Conservation (phyloP, 345 rosid species). For the Bruguiera gymnorhiza region DNA sequence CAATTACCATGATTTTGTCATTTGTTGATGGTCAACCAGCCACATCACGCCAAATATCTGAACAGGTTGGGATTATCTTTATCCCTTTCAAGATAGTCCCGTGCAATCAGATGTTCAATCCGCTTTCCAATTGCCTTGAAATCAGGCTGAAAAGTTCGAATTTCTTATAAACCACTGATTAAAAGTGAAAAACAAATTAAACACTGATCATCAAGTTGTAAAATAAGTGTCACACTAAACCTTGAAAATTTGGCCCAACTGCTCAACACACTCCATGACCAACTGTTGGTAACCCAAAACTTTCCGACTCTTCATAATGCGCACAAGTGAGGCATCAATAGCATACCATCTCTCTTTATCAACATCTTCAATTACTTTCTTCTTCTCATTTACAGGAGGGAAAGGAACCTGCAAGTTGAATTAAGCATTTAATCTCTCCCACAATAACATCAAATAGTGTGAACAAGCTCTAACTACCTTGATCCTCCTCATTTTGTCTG, state of each 20-base stretch:
- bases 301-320: slow-evolving; percentile 51
- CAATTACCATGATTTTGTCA: slow-evolving; percentile 13
- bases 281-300: slow-evolving; percentile 41
- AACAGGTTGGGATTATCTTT: slow-evolving; percentile 28
- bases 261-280: slow-evolving; percentile 37
- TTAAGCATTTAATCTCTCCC: neutral
- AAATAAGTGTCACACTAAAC: slow-evolving; percentile 9
- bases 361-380: slow-evolving; percentile 38
- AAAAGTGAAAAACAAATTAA: slow-evolving; percentile 1
- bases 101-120: slow-evolving; percentile 38
- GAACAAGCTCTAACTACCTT: slow-evolving; percentile 27
- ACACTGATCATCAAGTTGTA: neutral
- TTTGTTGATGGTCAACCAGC: slow-evolving; percentile 10
- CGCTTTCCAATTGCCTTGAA: slow-evolving; percentile 38
- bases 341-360: slow-evolving; percentile 37
- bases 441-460: neutral
- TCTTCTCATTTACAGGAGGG: slow-evolving; percentile 37
- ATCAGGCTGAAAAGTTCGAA: slow-evolving; percentile 38
- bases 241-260: slow-evolving; percentile 37
- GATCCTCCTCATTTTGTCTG: slow-evolving; percentile 42
- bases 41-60: slow-evolving; percentile 32
- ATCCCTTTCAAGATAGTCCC: slow-evolving; percentile 43
- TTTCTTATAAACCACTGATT: neutral
- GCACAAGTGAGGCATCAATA: slow-evolving; percentile 44
- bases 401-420: slow-evolving; percentile 35